Percentiles rank a stretch among this genome's conserved stretches.
These are phyloP conservation scores for Rhodotorula babjevae DNA, from an alignment of 768 basidiomycete genomes.

Conservation along the genomic window DNA sequence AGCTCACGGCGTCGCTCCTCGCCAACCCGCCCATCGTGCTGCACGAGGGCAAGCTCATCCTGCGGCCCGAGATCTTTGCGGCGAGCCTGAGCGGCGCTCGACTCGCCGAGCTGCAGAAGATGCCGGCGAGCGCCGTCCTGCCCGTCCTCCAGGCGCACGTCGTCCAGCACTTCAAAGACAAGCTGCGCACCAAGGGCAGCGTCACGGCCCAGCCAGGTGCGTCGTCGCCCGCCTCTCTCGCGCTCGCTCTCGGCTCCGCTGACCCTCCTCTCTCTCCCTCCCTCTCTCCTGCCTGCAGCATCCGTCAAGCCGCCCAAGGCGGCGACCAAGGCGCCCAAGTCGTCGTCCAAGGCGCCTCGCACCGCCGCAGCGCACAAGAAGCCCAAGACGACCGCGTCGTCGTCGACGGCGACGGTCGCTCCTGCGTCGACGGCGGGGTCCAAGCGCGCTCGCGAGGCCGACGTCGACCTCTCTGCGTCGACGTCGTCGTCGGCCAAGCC, in stretches of 20 bases:
- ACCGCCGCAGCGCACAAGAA: background rate
- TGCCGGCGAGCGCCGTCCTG: constrained; percentile 76
- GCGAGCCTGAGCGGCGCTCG: constrained; percentile 67
- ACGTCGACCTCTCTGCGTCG: background rate
- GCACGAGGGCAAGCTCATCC: constrained; percentile 74
- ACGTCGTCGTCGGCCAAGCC: constrained; percentile 5
- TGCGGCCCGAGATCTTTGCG: constrained; percentile 76
- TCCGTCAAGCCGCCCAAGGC: background rate
- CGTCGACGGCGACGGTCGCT: background rate
- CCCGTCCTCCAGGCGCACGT: constrained; percentile 77
- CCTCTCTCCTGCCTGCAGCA: background rate
- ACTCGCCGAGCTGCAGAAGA: constrained; percentile 67
- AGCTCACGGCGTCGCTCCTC: constrained; percentile 31
- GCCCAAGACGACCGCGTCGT: background rate
- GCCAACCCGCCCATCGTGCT: constrained; percentile 63
- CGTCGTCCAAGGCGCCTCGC: background rate
- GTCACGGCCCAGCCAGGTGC: constrained; percentile 45
- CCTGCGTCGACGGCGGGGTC: background rate
- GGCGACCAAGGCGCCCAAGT: background rate
- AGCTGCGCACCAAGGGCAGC: constrained; percentile 48
- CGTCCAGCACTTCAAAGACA: constrained; percentile 76
- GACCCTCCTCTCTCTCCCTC: background rate
- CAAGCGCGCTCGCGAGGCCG: constrained; percentile 13
- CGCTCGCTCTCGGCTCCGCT: background rate
- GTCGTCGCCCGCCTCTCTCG: background rate